phyloP scores from a whole-genome alignment of 2,329 filamentous ascomycete species.

The Aspergillus brasiliensis region DNA sequence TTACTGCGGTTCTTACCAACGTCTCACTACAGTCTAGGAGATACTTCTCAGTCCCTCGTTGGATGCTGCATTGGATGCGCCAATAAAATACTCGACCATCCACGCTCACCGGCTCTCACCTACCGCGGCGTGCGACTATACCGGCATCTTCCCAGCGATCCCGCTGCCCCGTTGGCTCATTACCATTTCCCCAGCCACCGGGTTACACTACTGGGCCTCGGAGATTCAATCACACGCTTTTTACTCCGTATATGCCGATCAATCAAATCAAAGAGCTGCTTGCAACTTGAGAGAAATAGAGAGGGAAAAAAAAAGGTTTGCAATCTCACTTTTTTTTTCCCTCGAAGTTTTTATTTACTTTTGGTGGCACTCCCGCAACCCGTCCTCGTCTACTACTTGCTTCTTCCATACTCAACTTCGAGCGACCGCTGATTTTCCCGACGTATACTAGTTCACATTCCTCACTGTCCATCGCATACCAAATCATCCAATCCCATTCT shows the following conservation, averaged over 20 bases:
- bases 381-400: not conserved
- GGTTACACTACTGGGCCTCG: slow-evolving; percentile 14
- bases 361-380: not conserved
- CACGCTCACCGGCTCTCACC: slow-evolving; percentile 3
- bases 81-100: slow-evolving; percentile 5
- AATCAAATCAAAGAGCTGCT: slow-evolving; percentile 13
- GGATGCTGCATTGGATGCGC: slow-evolving; percentile 2
- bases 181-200: slow-evolving; percentile 25
- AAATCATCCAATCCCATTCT: slow-evolving; percentile 18
- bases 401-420: not conserved
- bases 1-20: not conserved
- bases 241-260: slow-evolving; percentile 16
- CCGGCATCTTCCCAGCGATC: slow-evolving; percentile 19
- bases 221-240: slow-evolving; percentile 13
- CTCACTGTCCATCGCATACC: slow-evolving; percentile 20
- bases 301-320: slow-evolving; percentile 10
- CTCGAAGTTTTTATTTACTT: not conserved
- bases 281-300: not conserved
- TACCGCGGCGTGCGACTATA: slow-evolving; percentile 12
- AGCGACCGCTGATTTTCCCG: slow-evolving; percentile 8
- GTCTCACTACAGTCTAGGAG: not conserved
- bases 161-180: slow-evolving; percentile 15
- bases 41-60: slow-evolving; percentile 2
- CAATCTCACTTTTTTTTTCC: not conserved
- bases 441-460: slow-evolving; percentile 24